phyloP scores from a whole-genome alignment of 2,329 filamentous ascomycete genomes.

The Trichophyton rubrum region DNA sequence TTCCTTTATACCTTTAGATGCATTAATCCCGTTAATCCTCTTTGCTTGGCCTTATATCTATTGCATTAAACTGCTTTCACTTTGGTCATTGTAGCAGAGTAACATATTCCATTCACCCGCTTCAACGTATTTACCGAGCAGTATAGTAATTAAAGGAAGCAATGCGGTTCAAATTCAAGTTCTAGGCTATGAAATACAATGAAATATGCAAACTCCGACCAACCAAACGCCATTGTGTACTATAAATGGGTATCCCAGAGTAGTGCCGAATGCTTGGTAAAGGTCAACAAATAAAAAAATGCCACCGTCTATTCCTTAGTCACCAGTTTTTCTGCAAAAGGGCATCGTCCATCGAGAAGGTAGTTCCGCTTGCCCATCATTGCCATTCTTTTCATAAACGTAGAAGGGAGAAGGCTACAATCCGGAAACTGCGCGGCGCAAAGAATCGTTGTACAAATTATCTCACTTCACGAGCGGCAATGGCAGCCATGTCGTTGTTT shows the following conservation, averaged over 20 bases:
- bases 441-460: slow-evolving; percentile 10
- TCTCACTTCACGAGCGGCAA: slow-evolving; percentile 33
- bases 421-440: not conserved
- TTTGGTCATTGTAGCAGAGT: no score
- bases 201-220: not conserved
- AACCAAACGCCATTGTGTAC: not conserved
- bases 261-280: not conserved
- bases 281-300: not conserved
- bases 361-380: not conserved
- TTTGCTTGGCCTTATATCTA: no score
- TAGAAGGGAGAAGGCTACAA: not conserved
- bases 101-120: no score
- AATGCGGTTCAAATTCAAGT: not conserved
- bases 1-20: not conserved
- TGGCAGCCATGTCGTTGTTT: slow-evolving; percentile 52
- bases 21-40: no score
- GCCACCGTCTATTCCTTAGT: not conserved
- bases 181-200: not conserved
- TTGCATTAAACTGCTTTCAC: no score
- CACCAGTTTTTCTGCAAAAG: not conserved
- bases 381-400: not conserved
- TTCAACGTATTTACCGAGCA: no score
- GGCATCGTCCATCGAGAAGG: not conserved
- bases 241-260: not conserved
- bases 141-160: not conserved